Conservation (phyloP, 441 rosid genomes). For the Erysimum cheiri region DNA sequence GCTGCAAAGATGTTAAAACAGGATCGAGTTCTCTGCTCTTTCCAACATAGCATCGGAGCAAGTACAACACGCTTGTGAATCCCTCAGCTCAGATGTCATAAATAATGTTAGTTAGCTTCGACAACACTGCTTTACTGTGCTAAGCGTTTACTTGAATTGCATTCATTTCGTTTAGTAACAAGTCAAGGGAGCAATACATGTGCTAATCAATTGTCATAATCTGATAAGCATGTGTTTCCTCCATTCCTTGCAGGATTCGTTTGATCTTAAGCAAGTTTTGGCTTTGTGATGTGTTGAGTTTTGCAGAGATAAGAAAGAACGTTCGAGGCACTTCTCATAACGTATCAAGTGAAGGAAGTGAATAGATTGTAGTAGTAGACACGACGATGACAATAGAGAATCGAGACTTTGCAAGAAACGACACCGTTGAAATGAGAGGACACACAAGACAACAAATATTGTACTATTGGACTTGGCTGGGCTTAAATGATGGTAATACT, state of each 20-base stretch:
- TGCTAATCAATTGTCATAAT: background rate
- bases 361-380: too few species aligned
- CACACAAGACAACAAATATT: too few species aligned
- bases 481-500: too few species aligned
- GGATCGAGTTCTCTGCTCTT: slow-evolving; percentile 70
- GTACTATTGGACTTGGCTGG: too few species aligned
- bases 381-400: too few species aligned
- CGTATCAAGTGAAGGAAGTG: background rate
- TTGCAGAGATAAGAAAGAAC: slow-evolving; percentile 5
- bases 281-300: background rate
- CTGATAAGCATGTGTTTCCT: background rate
- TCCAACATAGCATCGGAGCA: slow-evolving; percentile 87
- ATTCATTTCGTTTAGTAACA: background rate
- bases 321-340: slow-evolving; percentile 52
- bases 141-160: background rate
- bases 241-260: background rate
- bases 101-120: slow-evolving; percentile 43
- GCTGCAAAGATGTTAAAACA: slow-evolving; percentile 71
- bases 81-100: slow-evolving; percentile 56
- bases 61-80: slow-evolving; percentile 73
- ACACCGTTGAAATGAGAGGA: too few species aligned
- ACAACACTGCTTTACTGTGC: background rate
- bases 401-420: too few species aligned
- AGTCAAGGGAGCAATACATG: background rate
- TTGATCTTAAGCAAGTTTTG: background rate